Percentiles rank a stretch among this genome's conserved stretches.
Evolutionary conservation across 768 basidiomycete species (phyloP).

Genomic region (Termitomyces sp.): DNA sequence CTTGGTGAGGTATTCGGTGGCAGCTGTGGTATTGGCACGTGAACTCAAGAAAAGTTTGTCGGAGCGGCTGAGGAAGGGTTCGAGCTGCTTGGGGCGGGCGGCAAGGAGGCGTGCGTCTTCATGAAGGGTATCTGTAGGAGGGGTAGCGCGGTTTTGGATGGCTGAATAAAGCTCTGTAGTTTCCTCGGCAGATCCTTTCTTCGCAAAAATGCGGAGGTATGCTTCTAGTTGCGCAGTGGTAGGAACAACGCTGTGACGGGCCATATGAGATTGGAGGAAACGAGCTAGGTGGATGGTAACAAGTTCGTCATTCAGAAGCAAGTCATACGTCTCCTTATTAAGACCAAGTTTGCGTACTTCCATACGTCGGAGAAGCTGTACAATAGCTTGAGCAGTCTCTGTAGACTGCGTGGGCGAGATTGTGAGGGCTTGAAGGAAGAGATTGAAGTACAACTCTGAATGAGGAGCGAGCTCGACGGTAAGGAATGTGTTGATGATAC

Average conservation of each 20-base stretch:
- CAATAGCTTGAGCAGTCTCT: constrained; percentile 31
- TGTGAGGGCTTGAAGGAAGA: constrained; percentile 47
- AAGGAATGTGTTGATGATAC: constrained; percentile 38
- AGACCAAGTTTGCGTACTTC: constrained; percentile 37
- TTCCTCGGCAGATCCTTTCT: constrained; percentile 23
- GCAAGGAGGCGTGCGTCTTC: neutral
- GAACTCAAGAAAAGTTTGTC: constrained; percentile 39
- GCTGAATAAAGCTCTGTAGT: constrained; percentile 8
- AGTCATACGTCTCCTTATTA: constrained; percentile 33
- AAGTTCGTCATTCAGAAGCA: constrained; percentile 44
- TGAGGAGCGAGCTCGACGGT: constrained; percentile 23
- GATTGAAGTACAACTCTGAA: constrained; percentile 38
- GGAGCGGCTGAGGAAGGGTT: constrained; percentile 23
- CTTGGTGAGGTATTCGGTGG: constrained; percentile 39
- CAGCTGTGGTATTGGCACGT: constrained; percentile 35
- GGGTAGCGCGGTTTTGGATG: constrained; percentile 24
- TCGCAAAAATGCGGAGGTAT: constrained; percentile 42
- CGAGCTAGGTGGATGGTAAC: constrained; percentile 46
- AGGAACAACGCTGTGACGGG: constrained; percentile 32
- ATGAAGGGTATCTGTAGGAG: neutral
- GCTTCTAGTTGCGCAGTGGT: constrained; percentile 39
- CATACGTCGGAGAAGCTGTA: constrained; percentile 43
- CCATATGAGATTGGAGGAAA: constrained; percentile 38
- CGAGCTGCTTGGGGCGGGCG: neutral
- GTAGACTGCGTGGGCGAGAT: constrained; percentile 32